Conservation (phyloP, 1,139 yeast genomes). For the Meyerozyma guilliermondii region DNA sequence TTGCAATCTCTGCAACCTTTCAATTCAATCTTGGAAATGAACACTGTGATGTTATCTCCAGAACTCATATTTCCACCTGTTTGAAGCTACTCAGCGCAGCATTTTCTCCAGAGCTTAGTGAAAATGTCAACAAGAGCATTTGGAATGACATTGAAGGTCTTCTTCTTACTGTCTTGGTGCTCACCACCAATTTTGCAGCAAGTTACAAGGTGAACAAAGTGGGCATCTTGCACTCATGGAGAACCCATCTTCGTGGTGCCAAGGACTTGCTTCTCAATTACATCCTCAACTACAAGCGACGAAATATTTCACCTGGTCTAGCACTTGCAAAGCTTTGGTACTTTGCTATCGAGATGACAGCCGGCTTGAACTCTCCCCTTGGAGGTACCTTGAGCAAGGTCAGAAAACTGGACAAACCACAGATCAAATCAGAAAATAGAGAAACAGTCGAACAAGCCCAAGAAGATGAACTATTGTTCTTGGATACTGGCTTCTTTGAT, state of each 20-base stretch:
- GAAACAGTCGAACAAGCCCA: constrained; percentile 1
- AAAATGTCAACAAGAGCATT: constrained; percentile 13
- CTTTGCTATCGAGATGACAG: constrained; percentile 37
- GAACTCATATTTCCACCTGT: constrained; percentile 29
- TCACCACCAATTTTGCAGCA: constrained; percentile 36
- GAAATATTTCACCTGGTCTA: constrained; percentile 27
- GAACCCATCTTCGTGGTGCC: constrained; percentile 37
- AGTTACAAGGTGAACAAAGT: constrained; percentile 15
- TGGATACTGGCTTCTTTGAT: constrained; percentile 32
- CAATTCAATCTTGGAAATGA: constrained; percentile 28
- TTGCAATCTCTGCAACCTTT: constrained; percentile 36
- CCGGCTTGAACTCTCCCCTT: constrained; percentile 25
- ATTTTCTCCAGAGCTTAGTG: constrained; percentile 13
- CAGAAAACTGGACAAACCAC: constrained; percentile 1
- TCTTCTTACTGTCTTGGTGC: constrained; percentile 32
- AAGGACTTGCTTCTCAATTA: constrained; percentile 34
- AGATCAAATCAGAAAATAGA: background rate
- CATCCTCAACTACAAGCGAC: constrained; percentile 13
- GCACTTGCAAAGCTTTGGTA: constrained; percentile 44
- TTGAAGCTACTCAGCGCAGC: constrained; percentile 28
- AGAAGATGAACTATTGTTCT: constrained; percentile 12
- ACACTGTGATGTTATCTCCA: constrained; percentile 26
- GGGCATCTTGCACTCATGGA: constrained; percentile 27
- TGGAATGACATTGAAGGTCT: constrained; percentile 33
- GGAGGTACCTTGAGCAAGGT: constrained; percentile 25